A percentile compares a stretch with the other conserved stretches of the same genome.
phyloP scores from a whole-genome alignment of 192 early-diverging fungal genomes.

The Coemansia sp. region DNA sequence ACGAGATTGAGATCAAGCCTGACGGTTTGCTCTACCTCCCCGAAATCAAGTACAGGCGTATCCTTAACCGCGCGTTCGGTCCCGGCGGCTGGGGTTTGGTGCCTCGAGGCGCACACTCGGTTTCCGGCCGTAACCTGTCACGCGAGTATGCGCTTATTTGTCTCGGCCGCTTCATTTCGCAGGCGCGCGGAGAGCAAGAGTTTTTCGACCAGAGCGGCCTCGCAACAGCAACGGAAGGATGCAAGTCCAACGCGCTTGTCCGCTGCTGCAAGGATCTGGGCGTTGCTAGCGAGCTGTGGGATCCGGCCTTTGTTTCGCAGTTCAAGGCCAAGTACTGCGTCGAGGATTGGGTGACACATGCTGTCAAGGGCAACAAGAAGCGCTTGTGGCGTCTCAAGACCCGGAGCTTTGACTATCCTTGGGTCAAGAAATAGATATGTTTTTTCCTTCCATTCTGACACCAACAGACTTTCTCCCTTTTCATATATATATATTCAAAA shows the following conservation, averaged over 20 bases:
- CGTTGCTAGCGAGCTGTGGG: constrained; percentile 90
- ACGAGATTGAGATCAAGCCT: constrained; percentile 92
- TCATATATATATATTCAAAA: neutral
- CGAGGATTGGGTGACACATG: constrained; percentile 74
- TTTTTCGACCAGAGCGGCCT: constrained; percentile 76
- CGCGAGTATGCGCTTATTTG: constrained; percentile 92
- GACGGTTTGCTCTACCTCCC: constrained; percentile 95
- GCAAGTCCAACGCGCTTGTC: constrained; percentile 92
- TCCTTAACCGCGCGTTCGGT: constrained; percentile 93
- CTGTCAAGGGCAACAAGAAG: constrained; percentile 74
- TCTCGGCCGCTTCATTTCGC: constrained; percentile 85
- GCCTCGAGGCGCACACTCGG: constrained; percentile 86
- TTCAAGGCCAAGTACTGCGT: constrained; percentile 84
- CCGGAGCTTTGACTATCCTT: constrained; percentile 66
- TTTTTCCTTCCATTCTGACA: neutral
- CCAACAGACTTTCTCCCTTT: neutral
- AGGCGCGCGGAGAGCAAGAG: constrained; percentile 94
- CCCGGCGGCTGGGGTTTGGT: constrained; percentile 91
- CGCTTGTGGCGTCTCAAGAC: constrained; percentile 86
- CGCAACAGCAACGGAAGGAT: constrained; percentile 83
- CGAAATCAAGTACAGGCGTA: constrained; percentile 97
- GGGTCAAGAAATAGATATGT: constrained; percentile 36
- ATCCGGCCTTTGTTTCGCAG: constrained; percentile 82
- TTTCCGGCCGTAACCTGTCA: constrained; percentile 74
- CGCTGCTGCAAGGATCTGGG: constrained; percentile 98